Conservation (phyloP, 2,329 filamentous ascomycete species). For the Zarea fungicola region DNA sequence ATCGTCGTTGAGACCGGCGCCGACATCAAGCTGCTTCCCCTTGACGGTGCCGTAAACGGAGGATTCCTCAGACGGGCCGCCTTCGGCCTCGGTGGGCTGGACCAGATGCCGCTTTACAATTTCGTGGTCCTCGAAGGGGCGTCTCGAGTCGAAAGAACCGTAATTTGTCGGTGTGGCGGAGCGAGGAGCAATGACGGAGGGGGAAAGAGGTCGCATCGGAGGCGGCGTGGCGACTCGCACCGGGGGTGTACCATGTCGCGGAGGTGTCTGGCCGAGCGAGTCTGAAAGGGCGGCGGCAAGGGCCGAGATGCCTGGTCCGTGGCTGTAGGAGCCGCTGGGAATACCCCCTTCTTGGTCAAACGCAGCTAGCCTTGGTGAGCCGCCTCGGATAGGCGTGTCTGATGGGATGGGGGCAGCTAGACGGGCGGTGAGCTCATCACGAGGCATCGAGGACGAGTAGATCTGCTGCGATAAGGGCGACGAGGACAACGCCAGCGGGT, state of each 20-base stretch:
- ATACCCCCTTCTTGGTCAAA: slow-evolving; percentile 56
- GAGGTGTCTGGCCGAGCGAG: slow-evolving; percentile 64
- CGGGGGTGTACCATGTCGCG: slow-evolving; percentile 63
- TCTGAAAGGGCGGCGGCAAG: slow-evolving; percentile 82
- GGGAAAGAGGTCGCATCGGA: slow-evolving; percentile 42
- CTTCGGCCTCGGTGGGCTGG: slow-evolving; percentile 51
- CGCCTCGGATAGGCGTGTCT: slow-evolving; percentile 31
- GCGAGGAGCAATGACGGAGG: slow-evolving; percentile 31
- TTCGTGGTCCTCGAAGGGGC: slow-evolving; percentile 78
- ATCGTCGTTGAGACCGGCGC: slow-evolving; percentile 52
- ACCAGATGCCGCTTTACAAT: slow-evolving; percentile 88
- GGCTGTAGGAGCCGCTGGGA: slow-evolving; percentile 56
- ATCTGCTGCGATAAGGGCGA: slow-evolving; percentile 44
- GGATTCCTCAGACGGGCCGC: slow-evolving; percentile 42
- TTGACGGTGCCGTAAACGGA: slow-evolving; percentile 41
- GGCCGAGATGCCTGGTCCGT: slow-evolving; percentile 79
- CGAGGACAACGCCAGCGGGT: slow-evolving; percentile 31
- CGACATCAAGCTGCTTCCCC: slow-evolving; percentile 46
- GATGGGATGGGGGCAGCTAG: slow-evolving; percentile 52
- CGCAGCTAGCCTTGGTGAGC: slow-evolving; percentile 26
- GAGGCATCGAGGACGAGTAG: slow-evolving; percentile 48
- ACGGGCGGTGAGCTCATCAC: slow-evolving; percentile 56
- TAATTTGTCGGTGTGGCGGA: slow-evolving; percentile 65
- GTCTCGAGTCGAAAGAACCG: slow-evolving; percentile 74
- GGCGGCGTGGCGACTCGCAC: slow-evolving; percentile 47